Evolutionary conservation across 805 yeast species (phyloP).

Genomic region (Metschnikowia reukaufii): DNA sequence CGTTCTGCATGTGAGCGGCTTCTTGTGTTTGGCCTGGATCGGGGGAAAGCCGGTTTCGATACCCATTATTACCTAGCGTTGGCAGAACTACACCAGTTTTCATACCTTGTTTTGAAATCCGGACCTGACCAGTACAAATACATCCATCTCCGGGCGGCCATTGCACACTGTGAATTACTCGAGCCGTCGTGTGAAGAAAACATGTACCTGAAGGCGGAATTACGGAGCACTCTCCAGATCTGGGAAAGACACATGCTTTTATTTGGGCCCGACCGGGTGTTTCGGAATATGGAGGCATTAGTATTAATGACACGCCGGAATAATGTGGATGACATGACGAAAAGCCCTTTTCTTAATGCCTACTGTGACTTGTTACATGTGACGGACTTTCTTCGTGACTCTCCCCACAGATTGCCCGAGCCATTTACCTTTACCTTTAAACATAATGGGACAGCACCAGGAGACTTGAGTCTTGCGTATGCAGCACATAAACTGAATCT

Average conservation of each 20-base stretch:
- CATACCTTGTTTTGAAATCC: conserved; percentile 6
- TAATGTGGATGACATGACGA: background rate
- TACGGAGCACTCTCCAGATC: conserved; percentile 8
- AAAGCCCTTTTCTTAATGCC: background rate
- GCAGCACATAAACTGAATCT: conserved; percentile 1
- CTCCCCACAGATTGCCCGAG: conserved; percentile 5
- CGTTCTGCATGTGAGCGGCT: conserved; percentile 8
- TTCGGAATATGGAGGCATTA: background rate
- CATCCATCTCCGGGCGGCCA: conserved; percentile 13
- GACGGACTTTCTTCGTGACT: conserved; percentile 2
- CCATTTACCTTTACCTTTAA: conserved; percentile 4
- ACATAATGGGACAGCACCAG: background rate
- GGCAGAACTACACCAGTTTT: conserved; percentile 17
- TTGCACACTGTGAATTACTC: conserved; percentile 11
- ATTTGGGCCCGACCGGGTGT: conserved; percentile 5
- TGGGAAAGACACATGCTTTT: conserved; percentile 13
- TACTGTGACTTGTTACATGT: conserved; percentile 10
- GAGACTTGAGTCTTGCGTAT: background rate
- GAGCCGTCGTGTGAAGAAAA: background rate
- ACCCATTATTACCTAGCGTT: conserved; percentile 14
- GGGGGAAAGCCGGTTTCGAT: background rate
- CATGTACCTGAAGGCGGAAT: conserved; percentile 4
- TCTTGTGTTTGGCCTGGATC: conserved; percentile 1
- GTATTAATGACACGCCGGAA: background rate
- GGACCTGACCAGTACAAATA: conserved; percentile 5